Evolutionary conservation across 805 yeast genomes (phyloP), one percentile per base, ranked within the genome.

Genomic region (Starmerella lactis-condensi): DNA sequence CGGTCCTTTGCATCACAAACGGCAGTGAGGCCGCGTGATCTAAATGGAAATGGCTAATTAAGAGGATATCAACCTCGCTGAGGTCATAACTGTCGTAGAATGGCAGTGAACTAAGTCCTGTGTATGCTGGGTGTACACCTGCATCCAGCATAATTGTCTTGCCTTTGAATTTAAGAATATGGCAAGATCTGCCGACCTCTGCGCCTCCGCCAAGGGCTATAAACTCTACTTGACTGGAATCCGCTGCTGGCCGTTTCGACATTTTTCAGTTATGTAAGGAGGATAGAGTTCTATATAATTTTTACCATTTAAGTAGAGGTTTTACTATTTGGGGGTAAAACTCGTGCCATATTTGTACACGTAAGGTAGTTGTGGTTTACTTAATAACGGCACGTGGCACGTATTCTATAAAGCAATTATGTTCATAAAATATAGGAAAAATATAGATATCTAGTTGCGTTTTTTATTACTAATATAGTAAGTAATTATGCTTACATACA

Each of bases 1-100:
- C 76, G 1, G 99, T 89, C 47, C 82, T 91, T 46, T 82, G 93
- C 95, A 89, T 82, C 27, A 89, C 96, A 48, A 83, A 89, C 0
- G 99, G 99, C 34, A 89, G 62, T 0, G 95, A 81, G 0, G 96
- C 99, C 1, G 96, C 96, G 53, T 89, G 99, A 51, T 89, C 99
- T 49, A 89, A 61, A 54, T 89, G 99, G 62, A 89, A 89, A 54
- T 89, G 99, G 44, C 93, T 77, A 38, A 89, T 77, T 32, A 89
- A 61, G 14, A 89, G 53, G 10, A 89, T 65, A 48, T 89, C 98
- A 7, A 89, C 79, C 25, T 71, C 76, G 6, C 89, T 67, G 10
- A 89, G 58, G 49, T 89, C 99, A 51, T 74, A 89, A 48, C 83
- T 94, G 53, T 89, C 99, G 53, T 79, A 89, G 51, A 78, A 89